Base-by-base conservation (phyloP, 257 asterid species). In the Nicotiana paniculata region DNA sequence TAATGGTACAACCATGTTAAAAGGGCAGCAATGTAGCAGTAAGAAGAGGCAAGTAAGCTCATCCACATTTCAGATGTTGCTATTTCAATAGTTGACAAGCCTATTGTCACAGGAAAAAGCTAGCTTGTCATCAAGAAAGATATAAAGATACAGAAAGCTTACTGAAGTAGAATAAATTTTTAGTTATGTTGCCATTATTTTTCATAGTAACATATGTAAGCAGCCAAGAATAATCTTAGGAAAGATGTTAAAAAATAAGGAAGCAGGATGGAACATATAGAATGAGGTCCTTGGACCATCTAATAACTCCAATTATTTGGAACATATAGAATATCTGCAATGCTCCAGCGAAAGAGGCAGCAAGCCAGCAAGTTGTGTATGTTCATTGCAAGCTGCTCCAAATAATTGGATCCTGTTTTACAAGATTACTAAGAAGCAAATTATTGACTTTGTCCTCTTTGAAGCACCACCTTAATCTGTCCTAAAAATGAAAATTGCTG, bases 341-440 rank as follows among this genome's bases (percentile, higher is more conserved):
- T 87, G 96, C 97, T 77, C 98, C 99, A 39, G 99, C 98, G 84
- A 21, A 21, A 21, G 24, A 21, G 24, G 24, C 24, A 21, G 24
- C 24, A 21, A 21, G 24, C 24, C 24, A 21, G 24, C 93, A 93
- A 77, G 99, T 95, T 43, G 99, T 95, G 90, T 95, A 95, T 15
- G 97, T 90, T 88, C 93, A 87, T 21, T 93, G 90, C 80, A 95
- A 89, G 88, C 99, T 93, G 63, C 98, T 97, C 28, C 99, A 97
- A 6, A 91, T 74, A 51, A 95, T 26, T 9, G 97, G 98, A 83
- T 95, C 97, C 97, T 95, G 88, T 78, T 39, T 67, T 61, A 72
- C 76, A 15, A 35, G 70, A 72, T 81, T 58, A 77, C 39, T 76
- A 69, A 43, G 53, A 54, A 28, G 63, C 15, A 7, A 21, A 30